phyloP scores from a whole-genome alignment of 257 asterid genomes.

The Nicotiana tabacum region DNA sequence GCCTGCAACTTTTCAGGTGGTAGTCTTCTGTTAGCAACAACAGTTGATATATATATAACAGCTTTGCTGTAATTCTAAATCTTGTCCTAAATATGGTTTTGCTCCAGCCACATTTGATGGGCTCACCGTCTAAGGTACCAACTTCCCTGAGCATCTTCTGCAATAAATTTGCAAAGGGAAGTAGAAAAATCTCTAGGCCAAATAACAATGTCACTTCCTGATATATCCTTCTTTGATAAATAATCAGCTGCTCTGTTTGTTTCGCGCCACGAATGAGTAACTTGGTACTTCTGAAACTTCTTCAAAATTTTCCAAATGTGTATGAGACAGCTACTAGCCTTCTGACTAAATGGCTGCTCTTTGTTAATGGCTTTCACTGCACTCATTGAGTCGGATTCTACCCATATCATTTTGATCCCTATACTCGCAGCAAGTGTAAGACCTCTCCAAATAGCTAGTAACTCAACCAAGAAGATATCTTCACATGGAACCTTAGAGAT shows the following conservation, averaged over 20 bases:
- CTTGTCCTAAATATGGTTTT: background rate
- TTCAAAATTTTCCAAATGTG: conserved; percentile 21
- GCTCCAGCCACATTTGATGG: background rate
- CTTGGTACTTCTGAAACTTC: conserved; percentile 16
- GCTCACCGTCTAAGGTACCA: conserved; percentile 19
- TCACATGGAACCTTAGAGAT: conserved; percentile 18
- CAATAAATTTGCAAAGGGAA: conserved; percentile 23
- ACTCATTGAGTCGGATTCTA: conserved; percentile 26
- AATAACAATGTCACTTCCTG: conserved; percentile 25
- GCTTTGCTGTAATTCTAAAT: background rate
- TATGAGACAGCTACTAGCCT: conserved; percentile 19
- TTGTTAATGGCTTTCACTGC: conserved; percentile 34
- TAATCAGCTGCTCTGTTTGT: conserved; percentile 36
- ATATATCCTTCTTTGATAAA: conserved; percentile 23
- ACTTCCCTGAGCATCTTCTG: conserved; percentile 32
- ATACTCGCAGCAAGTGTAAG: conserved; percentile 19
- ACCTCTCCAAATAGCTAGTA: conserved; percentile 38
- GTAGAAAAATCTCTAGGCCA: conserved; percentile 28
- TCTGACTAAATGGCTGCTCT: conserved; percentile 16
- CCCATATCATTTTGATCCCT: conserved; percentile 26
- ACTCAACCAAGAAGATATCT: conserved; percentile 29
- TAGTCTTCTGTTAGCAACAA: background rate
- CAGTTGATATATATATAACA: background rate
- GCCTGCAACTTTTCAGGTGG: background rate
- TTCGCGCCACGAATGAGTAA: conserved; percentile 30